phyloP scores from a whole-genome alignment of 1,284 basidiomycete species.

The Rhodotorula sp. region DNA sequence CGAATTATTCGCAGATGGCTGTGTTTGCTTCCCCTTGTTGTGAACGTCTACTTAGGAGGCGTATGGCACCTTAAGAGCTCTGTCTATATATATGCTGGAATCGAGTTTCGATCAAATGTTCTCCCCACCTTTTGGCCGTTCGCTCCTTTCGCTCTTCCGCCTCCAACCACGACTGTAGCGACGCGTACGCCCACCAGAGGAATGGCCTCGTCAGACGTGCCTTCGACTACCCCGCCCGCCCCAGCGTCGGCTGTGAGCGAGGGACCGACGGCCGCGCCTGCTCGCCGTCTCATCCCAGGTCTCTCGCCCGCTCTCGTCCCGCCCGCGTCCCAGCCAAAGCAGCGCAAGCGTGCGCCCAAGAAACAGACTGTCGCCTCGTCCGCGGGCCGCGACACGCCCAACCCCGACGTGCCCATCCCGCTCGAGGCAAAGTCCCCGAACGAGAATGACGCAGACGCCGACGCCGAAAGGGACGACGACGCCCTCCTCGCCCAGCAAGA shows the following conservation, averaged over 20 bases:
- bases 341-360: slow-evolving; percentile 26
- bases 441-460: background rate
- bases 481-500: slow-evolving; percentile 21
- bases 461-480: background rate
- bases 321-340: slow-evolving; percentile 5
- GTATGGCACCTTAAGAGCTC: too few relatives aligned
- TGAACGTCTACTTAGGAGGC: too few relatives aligned
- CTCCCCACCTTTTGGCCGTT: too few relatives aligned
- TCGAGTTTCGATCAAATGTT: too few relatives aligned
- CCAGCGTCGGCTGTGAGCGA: background rate
- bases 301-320: slow-evolving; percentile 1
- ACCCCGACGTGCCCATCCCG: slow-evolving; percentile 3
- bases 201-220: background rate
- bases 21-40: too few relatives aligned
- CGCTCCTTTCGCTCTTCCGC: too few relatives aligned
- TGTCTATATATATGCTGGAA: too few relatives aligned
- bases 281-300: slow-evolving; percentile 22
- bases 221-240: background rate
- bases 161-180: too few relatives aligned
- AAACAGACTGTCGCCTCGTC: background rate
- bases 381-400: background rate
- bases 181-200: too few relatives aligned
- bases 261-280: background rate
- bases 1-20: too few relatives aligned
- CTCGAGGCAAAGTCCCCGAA: background rate